A percentile compares a stretch with the other conserved stretches of the same genome.
phyloP scores from a whole-genome alignment of 345 rosid genomes.

The Populus ilicifolia region DNA sequence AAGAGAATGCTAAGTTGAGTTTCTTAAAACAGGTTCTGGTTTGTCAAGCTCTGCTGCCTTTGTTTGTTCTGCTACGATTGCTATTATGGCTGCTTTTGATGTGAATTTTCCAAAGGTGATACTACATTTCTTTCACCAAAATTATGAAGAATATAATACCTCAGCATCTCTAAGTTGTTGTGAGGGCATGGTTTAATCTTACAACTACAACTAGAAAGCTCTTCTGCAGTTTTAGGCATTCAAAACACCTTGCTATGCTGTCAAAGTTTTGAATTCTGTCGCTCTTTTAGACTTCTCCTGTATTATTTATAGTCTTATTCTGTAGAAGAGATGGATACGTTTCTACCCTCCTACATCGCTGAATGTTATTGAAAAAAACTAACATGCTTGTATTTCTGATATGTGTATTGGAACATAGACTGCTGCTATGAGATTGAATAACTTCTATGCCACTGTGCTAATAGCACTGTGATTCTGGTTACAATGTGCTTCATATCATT shows the following conservation, averaged over 20 bases:
- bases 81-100: slow-evolving; percentile 81
- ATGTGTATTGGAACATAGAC: neutral
- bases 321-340: neutral
- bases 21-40: slow-evolving; percentile 65
- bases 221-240: neutral
- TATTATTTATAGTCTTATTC: neutral
- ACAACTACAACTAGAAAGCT: neutral
- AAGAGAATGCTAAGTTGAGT: neutral
- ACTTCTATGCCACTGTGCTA: too few relatives aligned
- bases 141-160: neutral
- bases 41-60: slow-evolving; percentile 95
- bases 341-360: neutral
- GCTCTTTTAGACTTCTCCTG: neutral
- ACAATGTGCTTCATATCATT: neutral
- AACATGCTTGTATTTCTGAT: neutral
- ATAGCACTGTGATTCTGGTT: neutral
- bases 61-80: slow-evolving; percentile 90
- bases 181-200: neutral
- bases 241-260: neutral
- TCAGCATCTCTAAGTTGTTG: neutral
- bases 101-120: slow-evolving; percentile 70
- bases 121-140: neutral
- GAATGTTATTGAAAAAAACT: neutral
- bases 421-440: neutral
- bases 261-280: neutral